Evolutionary conservation across 768 basidiomycete species (phyloP), one percentile per base, ranked within the genome.

Genomic region (Collybia sordida): DNA sequence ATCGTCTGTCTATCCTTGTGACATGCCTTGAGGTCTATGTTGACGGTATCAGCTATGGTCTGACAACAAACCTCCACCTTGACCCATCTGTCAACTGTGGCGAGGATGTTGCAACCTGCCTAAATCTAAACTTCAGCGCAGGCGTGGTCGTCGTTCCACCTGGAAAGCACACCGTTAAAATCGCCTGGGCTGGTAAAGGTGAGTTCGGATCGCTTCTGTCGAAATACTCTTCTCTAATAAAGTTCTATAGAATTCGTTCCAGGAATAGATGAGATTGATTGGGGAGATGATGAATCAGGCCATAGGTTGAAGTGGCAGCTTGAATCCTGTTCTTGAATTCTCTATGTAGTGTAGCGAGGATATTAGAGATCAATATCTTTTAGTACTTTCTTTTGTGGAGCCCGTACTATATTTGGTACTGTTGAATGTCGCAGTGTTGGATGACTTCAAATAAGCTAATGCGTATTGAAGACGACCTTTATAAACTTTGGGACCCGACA

Each of bases 131-230:
- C 14, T 58, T 56, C 49, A 61, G 59, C 40, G 51, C 52, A 17
- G 60, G 58, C 1, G 25, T 45, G 8, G 49, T 61, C 7, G 38
- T 55, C 14, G 49, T 63, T 4, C 54, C 59, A 38, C 43, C 54
- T 4, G 60, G 62, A 19, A 58, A 59, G 18, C 62, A 61, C 41
- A 53, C 57, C 11, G 55, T 63, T 48, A 47, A 53, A 23, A 44
- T 63, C 22, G 50, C 60, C 27, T 63, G 55, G 54, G 53, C 41
- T 3, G 58, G 59, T 17, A 57, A 59, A 31, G 62, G 62, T 63
- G 17, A 2, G 50, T 55, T 23, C 18, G 2, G 2, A 18, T 27
- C 8, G 12, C 25, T 6, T 35, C 15, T 18, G 31, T 42, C 8
- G 21, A 34, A 15, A 14, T 3, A 27, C 23, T 28, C 17, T 45